A percentile compares a stretch with the other conserved stretches of the same genome.
Evolutionary conservation across 768 basidiomycete genomes (phyloP).

Genomic region (Macrolepiota dolichaula): DNA sequence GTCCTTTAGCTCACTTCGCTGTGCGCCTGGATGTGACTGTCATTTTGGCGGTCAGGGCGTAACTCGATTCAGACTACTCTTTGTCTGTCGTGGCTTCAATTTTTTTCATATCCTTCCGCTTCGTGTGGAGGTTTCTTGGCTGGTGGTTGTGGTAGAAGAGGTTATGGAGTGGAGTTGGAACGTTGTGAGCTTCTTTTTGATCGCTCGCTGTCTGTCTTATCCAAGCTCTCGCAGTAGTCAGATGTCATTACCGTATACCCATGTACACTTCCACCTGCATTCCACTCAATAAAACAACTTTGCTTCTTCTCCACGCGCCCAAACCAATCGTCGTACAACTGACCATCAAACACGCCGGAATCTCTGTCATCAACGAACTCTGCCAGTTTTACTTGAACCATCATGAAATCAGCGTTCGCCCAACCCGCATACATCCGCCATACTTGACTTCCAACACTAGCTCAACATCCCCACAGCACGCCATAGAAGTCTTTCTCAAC

Average conservation of each 20-base stretch:
- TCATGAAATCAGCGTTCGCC: conserved; percentile 33
- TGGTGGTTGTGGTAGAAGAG: neutral
- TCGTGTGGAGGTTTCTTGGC: conserved; percentile 11
- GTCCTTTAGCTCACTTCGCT: conserved; percentile 71
- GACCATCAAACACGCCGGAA: conserved; percentile 25
- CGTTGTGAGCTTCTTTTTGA: conserved; percentile 2
- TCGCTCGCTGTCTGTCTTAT: neutral
- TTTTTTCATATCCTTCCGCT: conserved; percentile 21
- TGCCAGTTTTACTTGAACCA: conserved; percentile 26
- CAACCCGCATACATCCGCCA: neutral
- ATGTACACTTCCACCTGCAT: conserved; percentile 20
- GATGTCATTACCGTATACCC: conserved; percentile 22
- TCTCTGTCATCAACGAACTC: conserved; percentile 19
- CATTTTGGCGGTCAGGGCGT: conserved; percentile 14
- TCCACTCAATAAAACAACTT: no score
- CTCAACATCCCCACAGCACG: conserved; percentile 21
- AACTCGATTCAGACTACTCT: conserved; percentile 75
- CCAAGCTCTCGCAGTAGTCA: neutral
- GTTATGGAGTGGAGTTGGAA: neutral
- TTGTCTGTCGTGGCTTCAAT: conserved; percentile 41
- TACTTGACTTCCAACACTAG: neutral
- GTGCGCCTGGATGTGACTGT: conserved; percentile 31
- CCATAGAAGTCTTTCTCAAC: conserved; percentile 28
- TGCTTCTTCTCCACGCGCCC: neutral
- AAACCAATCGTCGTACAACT: conserved; percentile 26